Percentiles rank a stretch among this genome's conserved stretches.
These are phyloP conservation scores for Floccularia luteovirens DNA, from an alignment of 768 basidiomycete genomes.

Conservation along the genomic window DNA sequence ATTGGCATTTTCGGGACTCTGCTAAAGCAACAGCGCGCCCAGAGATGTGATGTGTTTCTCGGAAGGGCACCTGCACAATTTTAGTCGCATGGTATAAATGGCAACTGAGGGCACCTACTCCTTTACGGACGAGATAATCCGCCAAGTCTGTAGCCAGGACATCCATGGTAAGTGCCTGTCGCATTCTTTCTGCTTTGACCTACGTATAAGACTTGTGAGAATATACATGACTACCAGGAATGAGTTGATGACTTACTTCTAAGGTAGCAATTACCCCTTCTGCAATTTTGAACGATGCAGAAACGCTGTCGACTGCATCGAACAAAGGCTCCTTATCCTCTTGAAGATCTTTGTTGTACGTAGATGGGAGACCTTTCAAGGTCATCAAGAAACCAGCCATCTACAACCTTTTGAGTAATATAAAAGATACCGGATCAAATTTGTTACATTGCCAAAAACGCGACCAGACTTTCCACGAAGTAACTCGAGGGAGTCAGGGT, in stretches of 20 bases:
- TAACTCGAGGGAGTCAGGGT: slow-evolving; percentile 93
- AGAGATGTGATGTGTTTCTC: slow-evolving; percentile 97
- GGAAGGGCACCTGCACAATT: slow-evolving; percentile 78
- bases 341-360: slow-evolving; percentile 99
- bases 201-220: slow-evolving; percentile 19
- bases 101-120: slow-evolving; percentile 47
- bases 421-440: background rate
- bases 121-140: slow-evolving; percentile 97
- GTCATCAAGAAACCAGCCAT: slow-evolving; percentile 99
- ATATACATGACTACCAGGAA: background rate
- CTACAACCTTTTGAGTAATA: slow-evolving; percentile 26
- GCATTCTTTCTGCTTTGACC: slow-evolving; percentile 91
- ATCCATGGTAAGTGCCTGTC: slow-evolving; percentile 87
- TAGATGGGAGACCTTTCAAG: slow-evolving; percentile 93
- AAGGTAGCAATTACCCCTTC: slow-evolving; percentile 93
- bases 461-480: slow-evolving; percentile 94
- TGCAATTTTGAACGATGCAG: slow-evolving; percentile 84
- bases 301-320: slow-evolving; percentile 85
- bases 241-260: slow-evolving; percentile 41
- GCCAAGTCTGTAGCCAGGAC: slow-evolving; percentile 98
- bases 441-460: slow-evolving; percentile 80
- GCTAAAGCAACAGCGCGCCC: slow-evolving; percentile 95
- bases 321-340: slow-evolving; percentile 98
- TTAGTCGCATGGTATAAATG: background rate
- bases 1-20: slow-evolving; percentile 71